phyloP scores from a whole-genome alignment of 2,329 filamentous ascomycete genomes.

The Ophiocordyceps australis region DNA sequence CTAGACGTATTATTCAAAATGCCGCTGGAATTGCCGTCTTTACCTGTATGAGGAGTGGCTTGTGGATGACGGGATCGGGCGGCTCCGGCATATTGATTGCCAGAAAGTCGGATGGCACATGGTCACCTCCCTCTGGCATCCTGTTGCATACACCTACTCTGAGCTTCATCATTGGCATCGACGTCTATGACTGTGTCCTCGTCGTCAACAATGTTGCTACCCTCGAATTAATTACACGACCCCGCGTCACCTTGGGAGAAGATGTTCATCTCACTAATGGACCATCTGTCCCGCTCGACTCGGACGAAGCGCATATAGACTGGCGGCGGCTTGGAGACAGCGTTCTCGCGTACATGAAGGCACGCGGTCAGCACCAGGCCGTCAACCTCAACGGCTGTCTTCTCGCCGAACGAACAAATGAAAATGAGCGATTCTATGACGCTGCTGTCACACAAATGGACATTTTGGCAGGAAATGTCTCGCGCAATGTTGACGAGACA shows the following conservation, averaged over 20 bases:
- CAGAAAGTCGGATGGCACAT: conserved; percentile 67
- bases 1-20: conserved; percentile 67
- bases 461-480: conserved; percentile 36
- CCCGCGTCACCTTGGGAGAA: conserved; percentile 63
- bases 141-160: conserved; percentile 78
- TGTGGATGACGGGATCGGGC: conserved; percentile 83
- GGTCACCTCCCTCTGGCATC: conserved; percentile 83
- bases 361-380: conserved; percentile 33
- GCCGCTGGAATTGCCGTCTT: conserved; percentile 86
- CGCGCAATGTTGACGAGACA: conserved; percentile 33
- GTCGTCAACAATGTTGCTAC: conserved; percentile 80
- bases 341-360: conserved; percentile 40
- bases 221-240: conserved; percentile 64
- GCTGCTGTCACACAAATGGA: conserved; percentile 32
- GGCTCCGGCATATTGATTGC: conserved; percentile 78
- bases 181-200: conserved; percentile 90
- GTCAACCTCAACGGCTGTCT: conserved; percentile 38
- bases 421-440: conserved; percentile 41
- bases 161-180: conserved; percentile 78
- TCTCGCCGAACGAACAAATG: conserved; percentile 35
- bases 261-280: conserved; percentile 64
- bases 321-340: conserved; percentile 35
- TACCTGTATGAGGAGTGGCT: conserved; percentile 83
- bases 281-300: conserved; percentile 43
- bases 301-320: conserved; percentile 28